These are phyloP conservation scores for Hemisphaericaspora subhashii DNA, from an alignment of 1,139 yeast genomes.

Conservation along the genomic window DNA sequence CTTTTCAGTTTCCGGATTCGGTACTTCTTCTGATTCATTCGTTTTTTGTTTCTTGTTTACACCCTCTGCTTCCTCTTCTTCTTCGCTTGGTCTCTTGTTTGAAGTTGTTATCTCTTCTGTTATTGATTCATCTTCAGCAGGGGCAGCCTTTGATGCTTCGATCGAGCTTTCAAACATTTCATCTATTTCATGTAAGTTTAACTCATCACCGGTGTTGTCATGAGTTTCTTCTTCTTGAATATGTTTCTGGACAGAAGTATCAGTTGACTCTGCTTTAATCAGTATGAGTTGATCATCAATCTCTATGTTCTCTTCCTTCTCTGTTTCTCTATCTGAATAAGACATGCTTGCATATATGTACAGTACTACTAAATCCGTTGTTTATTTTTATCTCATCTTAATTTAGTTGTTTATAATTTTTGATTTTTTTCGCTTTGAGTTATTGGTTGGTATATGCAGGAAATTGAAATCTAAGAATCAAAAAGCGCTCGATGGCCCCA, in stretches of 20 bases:
- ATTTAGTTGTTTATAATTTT: background rate
- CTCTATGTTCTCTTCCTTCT: background rate
- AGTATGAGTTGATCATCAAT: background rate
- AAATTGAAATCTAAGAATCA: background rate
- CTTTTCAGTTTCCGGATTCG: background rate
- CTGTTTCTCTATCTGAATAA: background rate
- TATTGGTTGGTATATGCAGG: background rate
- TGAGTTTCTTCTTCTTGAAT: background rate
- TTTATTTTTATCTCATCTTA: conserved; percentile 3
- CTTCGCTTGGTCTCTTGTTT: conserved; percentile 7
- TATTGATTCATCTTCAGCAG: background rate
- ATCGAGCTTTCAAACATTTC: conserved; percentile 8
- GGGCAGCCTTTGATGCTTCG: background rate
- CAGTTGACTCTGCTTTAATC: background rate
- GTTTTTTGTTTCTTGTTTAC: conserved; percentile 3
- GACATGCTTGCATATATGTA: background rate
- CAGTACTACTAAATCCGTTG: too few relatives aligned
- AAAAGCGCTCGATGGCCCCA: background rate
- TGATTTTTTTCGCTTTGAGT: background rate
- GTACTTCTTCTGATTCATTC: conserved; percentile 1
- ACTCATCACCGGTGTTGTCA: conserved; percentile 5
- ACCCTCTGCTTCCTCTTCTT: conserved; percentile 3
- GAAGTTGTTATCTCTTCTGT: background rate
- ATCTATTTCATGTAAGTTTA: conserved; percentile 8
- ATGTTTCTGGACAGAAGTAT: background rate